Evolutionary conservation across 2,329 filamentous ascomycete species (phyloP), one percentile per base, ranked within the genome.

Genomic region (Didymellaceae sp.): DNA sequence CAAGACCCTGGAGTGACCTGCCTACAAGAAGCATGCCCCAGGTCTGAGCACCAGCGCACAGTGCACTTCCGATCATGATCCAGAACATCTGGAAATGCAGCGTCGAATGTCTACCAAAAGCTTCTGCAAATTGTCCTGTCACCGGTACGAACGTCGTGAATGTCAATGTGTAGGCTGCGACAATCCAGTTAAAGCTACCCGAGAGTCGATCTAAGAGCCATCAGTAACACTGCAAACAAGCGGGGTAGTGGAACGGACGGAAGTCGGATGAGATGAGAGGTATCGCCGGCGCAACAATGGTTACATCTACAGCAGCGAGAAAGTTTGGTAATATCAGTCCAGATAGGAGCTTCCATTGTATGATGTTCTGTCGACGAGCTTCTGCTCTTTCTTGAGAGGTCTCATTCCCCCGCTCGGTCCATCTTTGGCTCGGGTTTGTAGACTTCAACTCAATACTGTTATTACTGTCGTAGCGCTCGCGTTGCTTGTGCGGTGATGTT

Each of bases 161-260:
- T 0, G 85, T 86, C 11, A 90, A 75, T 43, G 85, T 88, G 70
- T 88, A 89, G 6, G 85, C 78, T 0, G 86, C 86, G 14, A 88
- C 82, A 62, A 90, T 86, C 85, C 85, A 88, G 38, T 71, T 72
- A 51, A 72, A 71, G 31, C 63, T 65, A 28, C 67, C 67, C 62
- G 86, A 88, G 2, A 87, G 76, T 59, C 86, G 80, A 14, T 80
- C 77, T 68, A 21, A 37, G n/a, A 6, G 5, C 25, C 47, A 55
- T 61, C 37, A 52, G 28, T 20, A 8, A 9, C 7, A 6, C 17
- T 18, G 9, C 10, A 6, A 10, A 6, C 8, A 11, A 17, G 38
- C 18, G 13, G 5, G 9, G 16, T 6, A 11, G 22, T 21, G 5
- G 6, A 25, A 37, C 20, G 18, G 16, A 85, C 82, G 69, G 67